Base-by-base conservation (phyloP, 805 yeast genomes). In the Monosporozyma unispora region DNA sequence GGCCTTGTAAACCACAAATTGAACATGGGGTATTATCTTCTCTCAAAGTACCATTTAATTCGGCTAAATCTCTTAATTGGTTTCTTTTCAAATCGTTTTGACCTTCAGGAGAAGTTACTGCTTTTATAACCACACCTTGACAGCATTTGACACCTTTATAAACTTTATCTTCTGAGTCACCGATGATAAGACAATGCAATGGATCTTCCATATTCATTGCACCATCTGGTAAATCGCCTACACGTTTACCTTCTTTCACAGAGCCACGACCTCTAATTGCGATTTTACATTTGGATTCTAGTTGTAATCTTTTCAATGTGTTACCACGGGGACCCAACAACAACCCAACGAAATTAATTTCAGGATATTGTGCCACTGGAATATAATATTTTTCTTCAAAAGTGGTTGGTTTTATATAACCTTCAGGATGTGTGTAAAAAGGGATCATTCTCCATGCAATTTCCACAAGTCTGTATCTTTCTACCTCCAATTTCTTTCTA, bases 241-340 rank as follows among this genome's bases (percentile, higher is more conserved):
- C 69, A 50, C 78, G 77, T 63, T 81, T 84, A 29, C 98, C 98
- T 61, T 87, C 96, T 61, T 91, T 91, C 18, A 89, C 95, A 1
- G 97, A 90, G 0, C 99, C 99, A 57, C 85, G 82, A 25, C 99
- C 99, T 57, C 99, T 75, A 46, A 93, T 86, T 2, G 90, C 95
- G 51, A 93, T 84, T 55, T 77, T 79, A 16, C 98, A 96, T 1
- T 96, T 96, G 38, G 95, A 83, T 46, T 84, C 81, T 27, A 79
- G 81, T 62, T 91, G 95, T 66, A 95, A 69, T 57, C 80, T 79
- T 52, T 86, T 79, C 57, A 91, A 69, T 0, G 96, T 91, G 58
- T 85, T 84, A 22, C 98, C 99, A 72, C 99, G 81, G 29, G 99
- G 99, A 0, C 99, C 99, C 46, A 93, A 67, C 19, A 93, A 69